Percentiles rank a stretch among this genome's conserved stretches.
These are phyloP conservation scores for Corylus heterophylla DNA, from an alignment of 306 rosid species.

Conservation along the genomic window DNA sequence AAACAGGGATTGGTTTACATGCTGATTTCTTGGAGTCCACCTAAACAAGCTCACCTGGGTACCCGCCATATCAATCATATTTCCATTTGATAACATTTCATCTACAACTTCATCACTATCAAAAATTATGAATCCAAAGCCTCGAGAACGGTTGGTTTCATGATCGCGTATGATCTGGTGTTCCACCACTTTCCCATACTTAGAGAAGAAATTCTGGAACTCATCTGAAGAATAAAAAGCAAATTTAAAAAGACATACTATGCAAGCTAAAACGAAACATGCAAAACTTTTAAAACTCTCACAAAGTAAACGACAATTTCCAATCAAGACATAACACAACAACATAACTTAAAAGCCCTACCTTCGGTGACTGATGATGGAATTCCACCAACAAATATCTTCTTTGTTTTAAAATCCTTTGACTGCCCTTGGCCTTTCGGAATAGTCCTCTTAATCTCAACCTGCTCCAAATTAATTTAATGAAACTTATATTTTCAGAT, in stretches of 20 bases:
- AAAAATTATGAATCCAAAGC: conserved; percentile 65
- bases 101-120: conserved; percentile 68
- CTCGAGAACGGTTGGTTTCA: conserved; percentile 58
- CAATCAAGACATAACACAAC: not conserved
- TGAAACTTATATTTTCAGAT: not conserved
- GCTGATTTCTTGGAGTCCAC: conserved; percentile 26
- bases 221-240: conserved; percentile 42
- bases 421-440: conserved; percentile 72
- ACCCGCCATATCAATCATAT: conserved; percentile 69
- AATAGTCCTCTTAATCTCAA: conserved; percentile 74
- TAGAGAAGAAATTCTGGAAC: conserved; percentile 44
- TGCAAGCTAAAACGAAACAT: not conserved
- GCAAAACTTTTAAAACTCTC: not conserved
- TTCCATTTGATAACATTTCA: conserved; percentile 61
- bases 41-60: conserved; percentile 63
- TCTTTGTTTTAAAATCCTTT: conserved; percentile 71
- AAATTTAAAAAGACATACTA: not conserved
- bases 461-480: conserved; percentile 35
- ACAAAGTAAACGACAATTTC: not conserved
- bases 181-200: conserved; percentile 49
- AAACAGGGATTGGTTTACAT: conserved; percentile 24
- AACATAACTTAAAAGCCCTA: conserved; percentile 22
- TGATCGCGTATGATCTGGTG: conserved; percentile 66
- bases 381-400: conserved; percentile 76
- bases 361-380: conserved; percentile 67